Percentiles rank a stretch among this genome's conserved stretches.
These are phyloP conservation scores for Dalbergia cochinchinensis DNA, from an alignment of 306 rosid species.

Conservation along the genomic window DNA sequence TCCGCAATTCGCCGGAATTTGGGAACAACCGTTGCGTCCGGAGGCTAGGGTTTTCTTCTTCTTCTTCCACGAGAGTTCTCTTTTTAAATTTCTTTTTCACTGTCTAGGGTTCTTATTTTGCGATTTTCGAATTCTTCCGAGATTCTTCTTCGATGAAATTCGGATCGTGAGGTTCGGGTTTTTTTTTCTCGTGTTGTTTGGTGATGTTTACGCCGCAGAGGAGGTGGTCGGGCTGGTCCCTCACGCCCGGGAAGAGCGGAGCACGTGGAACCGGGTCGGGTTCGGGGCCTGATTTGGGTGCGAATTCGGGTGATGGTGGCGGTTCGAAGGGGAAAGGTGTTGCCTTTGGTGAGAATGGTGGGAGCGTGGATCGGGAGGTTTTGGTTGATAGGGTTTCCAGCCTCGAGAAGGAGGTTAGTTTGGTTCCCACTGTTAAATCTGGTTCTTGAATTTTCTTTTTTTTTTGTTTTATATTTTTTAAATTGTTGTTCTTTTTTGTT, in stretches of 20 bases:
- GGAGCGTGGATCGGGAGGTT: slow-evolving; percentile 63
- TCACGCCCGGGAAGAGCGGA: slow-evolving; percentile 67
- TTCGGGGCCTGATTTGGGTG: slow-evolving; percentile 43
- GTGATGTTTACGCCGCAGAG: slow-evolving; percentile 75
- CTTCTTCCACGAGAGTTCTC: background rate
- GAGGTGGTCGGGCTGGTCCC: slow-evolving; percentile 74
- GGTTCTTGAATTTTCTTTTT: background rate
- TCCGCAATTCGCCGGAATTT: slow-evolving; percentile 80
- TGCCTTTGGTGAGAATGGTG: slow-evolving; percentile 71
- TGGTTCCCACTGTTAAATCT: background rate
- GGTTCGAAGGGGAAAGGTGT: slow-evolving; percentile 65
- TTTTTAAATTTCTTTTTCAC: background rate
- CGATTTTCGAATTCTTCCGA: background rate
- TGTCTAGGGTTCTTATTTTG: slow-evolving; percentile 13
- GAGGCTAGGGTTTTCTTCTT: slow-evolving; percentile 48
- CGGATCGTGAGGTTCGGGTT: slow-evolving; percentile 46
- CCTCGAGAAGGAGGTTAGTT: slow-evolving; percentile 86
- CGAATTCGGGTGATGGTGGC: slow-evolving; percentile 56
- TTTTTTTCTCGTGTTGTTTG: slow-evolving; percentile 21
- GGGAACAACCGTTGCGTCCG: slow-evolving; percentile 84
- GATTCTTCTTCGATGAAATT: slow-evolving; percentile 39
- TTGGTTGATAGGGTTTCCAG: slow-evolving; percentile 62
- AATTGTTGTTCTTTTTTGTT: background rate
- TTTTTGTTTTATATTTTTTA: background rate
- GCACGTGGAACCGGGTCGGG: slow-evolving; percentile 64